These are phyloP conservation scores for Marsdenia floribunda DNA, from an alignment of 257 asterid species.

Conservation along the genomic window DNA sequence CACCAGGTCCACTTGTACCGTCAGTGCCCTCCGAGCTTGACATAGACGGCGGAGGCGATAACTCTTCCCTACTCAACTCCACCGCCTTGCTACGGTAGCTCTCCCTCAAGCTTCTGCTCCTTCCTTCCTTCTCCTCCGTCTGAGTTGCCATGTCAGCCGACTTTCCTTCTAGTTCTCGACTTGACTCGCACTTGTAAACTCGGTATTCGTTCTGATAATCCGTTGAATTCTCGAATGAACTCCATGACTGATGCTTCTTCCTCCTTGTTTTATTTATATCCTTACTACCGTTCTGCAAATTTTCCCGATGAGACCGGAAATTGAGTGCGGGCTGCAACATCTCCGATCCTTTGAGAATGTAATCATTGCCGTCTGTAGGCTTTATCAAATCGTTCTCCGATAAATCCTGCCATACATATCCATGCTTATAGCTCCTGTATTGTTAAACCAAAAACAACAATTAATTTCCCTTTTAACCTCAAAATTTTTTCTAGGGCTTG, in stretches of 20 bases:
- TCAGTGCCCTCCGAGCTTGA: constrained; percentile 26
- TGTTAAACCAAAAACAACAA: not conserved
- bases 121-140: constrained; percentile 23
- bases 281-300: constrained; percentile 5
- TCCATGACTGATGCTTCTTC: constrained; percentile 35
- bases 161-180: constrained; percentile 23
- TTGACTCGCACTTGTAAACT: constrained; percentile 30
- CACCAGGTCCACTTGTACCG: constrained; percentile 19
- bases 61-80: constrained; percentile 29
- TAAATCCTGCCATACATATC: constrained; percentile 44
- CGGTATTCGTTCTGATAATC: constrained; percentile 18
- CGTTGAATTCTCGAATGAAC: constrained; percentile 19
- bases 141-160: constrained; percentile 30
- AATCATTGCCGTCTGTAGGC: constrained; percentile 34
- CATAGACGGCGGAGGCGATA: constrained; percentile 27
- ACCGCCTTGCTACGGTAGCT: constrained; percentile 17
- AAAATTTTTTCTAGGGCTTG: not conserved
- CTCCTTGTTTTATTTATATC: constrained; percentile 10
- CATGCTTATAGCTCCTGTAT: constrained; percentile 37
- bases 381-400: constrained; percentile 32
- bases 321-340: constrained; percentile 12
- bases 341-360: constrained; percentile 39
- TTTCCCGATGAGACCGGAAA: not conserved
- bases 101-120: constrained; percentile 11
- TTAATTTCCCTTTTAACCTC: not conserved